Base-by-base conservation (phyloP, 139 green algal genomes). In the Coccomyxa sp. region DNA sequence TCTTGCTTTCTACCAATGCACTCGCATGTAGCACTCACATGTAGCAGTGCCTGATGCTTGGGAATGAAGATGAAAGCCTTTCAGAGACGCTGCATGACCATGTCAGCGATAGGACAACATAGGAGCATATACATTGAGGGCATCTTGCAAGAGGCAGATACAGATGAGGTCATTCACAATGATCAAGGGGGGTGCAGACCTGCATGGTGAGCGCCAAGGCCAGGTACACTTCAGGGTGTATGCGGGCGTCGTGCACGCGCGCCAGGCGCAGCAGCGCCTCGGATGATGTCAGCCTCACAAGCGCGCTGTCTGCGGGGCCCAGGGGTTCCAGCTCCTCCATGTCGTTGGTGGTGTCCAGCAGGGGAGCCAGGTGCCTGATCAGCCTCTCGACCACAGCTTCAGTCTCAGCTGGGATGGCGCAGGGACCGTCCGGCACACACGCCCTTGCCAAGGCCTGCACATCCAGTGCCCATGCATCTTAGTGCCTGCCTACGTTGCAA, bases 191-290 rank as follows among this genome's bases (percentile, higher is more conserved):
- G 1, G 38, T 35, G 39, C 39, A 31, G 16, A 70, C 75, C 81
- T 88, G 82, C 77, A 90, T 88, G 7, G 78, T 80, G 35, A 94
- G 85, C 12, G 84, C 83, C 77, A 93, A 75, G 38, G 72, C 73
- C 44, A 88, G 50, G 85, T 90, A 95, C 29, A 80, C 50, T 35
- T 76, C 37, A 2, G 64, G 31, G 6, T 73, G 41, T 29, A 94
- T 74, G 22, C 70, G 54, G 0, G 41, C 50, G 75, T 97, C 92
- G 58, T 92, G 86, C 24, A 75, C 75, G 9, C 82, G 85, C 0
- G 82, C 85, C 54, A 97, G 80, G 36, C 84, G 87, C 75, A 96
- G 82, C 79, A 95, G 74, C 9, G 82, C 77, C 8, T 73, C 77
- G 16, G 82, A 85, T 1, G 91, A 86, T 16, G 89, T 77, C 75